These are phyloP conservation scores for Diaporthe nobilis DNA, from an alignment of 2,329 filamentous ascomycete species.

Conservation along the genomic window DNA sequence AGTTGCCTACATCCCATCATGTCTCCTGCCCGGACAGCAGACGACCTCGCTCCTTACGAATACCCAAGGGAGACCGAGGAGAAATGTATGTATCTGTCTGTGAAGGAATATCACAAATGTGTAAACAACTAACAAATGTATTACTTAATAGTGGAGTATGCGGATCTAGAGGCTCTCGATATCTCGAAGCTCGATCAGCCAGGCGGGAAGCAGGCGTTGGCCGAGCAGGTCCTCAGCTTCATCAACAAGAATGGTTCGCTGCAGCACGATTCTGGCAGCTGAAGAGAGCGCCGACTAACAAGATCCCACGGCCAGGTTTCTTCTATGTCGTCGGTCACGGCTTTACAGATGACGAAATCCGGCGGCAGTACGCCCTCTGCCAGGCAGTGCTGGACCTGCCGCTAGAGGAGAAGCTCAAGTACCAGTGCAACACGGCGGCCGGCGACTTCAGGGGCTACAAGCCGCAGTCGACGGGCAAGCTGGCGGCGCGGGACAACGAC, in stretches of 20 bases:
- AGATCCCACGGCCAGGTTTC: conserved; percentile 40
- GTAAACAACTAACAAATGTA: neutral
- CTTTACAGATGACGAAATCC: conserved; percentile 37
- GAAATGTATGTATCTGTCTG: conserved; percentile 37
- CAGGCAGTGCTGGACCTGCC: conserved; percentile 38
- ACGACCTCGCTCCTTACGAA: conserved; percentile 40
- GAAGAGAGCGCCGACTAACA: neutral
- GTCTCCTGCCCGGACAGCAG: conserved; percentile 32
- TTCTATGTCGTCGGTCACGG: conserved; percentile 47
- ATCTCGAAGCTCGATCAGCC: conserved; percentile 45
- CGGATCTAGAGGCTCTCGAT: conserved; percentile 46
- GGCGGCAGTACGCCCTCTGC: conserved; percentile 37
- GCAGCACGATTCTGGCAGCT: too few species aligned
- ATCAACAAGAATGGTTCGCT: conserved; percentile 47
- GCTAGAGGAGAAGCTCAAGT: conserved; percentile 41
- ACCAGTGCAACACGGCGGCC: conserved; percentile 48
- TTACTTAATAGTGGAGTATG: conserved; percentile 43
- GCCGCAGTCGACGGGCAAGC: conserved; percentile 44
- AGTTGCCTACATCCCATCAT: neutral
- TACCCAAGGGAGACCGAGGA: conserved; percentile 45
- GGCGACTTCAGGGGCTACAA: conserved; percentile 50
- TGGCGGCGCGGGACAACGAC: conserved; percentile 45
- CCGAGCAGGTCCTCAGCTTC: conserved; percentile 46
- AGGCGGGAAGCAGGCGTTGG: conserved; percentile 45
- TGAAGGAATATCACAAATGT: neutral